phyloP scores from a whole-genome alignment of 176 grass and related monocot genomes.

The Thalia dealbata region DNA sequence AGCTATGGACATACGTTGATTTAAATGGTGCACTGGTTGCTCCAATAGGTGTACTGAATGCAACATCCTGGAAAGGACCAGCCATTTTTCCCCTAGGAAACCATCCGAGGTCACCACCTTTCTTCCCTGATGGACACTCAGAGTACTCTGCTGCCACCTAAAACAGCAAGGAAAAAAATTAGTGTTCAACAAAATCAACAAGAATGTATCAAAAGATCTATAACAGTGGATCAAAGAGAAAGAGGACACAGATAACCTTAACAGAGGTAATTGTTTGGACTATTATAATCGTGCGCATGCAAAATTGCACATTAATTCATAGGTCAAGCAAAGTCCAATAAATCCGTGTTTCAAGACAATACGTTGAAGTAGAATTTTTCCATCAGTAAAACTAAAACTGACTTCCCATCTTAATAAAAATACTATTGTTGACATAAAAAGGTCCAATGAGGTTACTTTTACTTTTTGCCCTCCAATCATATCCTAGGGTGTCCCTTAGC shows the following conservation, averaged over 20 bases:
- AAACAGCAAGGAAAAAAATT: neutral
- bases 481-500: too few species aligned
- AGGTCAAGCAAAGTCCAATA: too few species aligned
- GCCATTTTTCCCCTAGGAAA: conserved; percentile 97
- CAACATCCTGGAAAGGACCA: conserved; percentile 93
- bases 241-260: neutral
- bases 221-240: too few species aligned
- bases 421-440: too few species aligned
- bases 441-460: too few species aligned
- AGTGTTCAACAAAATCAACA: neutral
- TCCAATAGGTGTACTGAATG: conserved; percentile 73
- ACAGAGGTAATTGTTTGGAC: neutral
- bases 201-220: neutral
- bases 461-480: too few species aligned
- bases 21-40: conserved; percentile 81
- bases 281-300: too few species aligned
- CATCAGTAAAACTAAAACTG: too few species aligned
- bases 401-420: too few species aligned
- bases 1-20: conserved; percentile 50
- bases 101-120: conserved; percentile 98
- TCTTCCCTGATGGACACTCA: conserved; percentile 91
- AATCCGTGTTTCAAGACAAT: too few species aligned
- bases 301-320: too few species aligned
- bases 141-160: conserved; percentile 80
- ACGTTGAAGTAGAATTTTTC: too few species aligned